phyloP scores from a whole-genome alignment of 441 rosid species.

The Adansonia gregorii region DNA sequence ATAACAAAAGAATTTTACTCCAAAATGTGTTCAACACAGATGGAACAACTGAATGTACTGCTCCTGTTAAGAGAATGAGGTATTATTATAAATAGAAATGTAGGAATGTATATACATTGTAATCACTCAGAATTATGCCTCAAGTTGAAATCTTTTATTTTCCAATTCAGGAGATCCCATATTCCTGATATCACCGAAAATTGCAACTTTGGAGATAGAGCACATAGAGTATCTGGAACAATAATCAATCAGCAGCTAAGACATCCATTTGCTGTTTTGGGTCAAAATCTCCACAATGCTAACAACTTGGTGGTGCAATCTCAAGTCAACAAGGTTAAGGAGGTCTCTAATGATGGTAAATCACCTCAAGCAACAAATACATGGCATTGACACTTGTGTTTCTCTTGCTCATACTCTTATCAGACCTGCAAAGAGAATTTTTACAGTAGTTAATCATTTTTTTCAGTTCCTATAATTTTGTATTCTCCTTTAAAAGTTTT shows the following conservation, averaged over 20 bases:
- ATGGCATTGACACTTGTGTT: not conserved
- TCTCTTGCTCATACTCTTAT: not conserved
- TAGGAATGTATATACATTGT: not conserved
- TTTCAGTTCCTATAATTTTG: not conserved
- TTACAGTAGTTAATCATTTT: conserved; percentile 4
- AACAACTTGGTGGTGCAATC: conserved; percentile 38
- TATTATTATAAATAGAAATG: conserved; percentile 21
- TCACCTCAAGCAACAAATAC: conserved; percentile 17
- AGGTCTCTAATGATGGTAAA: conserved; percentile 56
- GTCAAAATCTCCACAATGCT: conserved; percentile 50
- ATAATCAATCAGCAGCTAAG: conserved; percentile 53
- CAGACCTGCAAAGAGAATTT: conserved; percentile 14
- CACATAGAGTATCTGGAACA: conserved; percentile 51
- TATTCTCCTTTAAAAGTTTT: conserved; percentile 6
- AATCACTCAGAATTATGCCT: not conserved
- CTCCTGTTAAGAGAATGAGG: conserved; percentile 75
- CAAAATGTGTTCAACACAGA: conserved; percentile 48
- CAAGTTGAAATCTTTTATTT: not conserved
- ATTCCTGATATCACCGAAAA: conserved; percentile 49
- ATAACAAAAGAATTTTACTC: conserved; percentile 68
- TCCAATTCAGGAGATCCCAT: conserved; percentile 66
- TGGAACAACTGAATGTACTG: conserved; percentile 44
- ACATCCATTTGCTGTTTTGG: conserved; percentile 67
- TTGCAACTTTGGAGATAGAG: conserved; percentile 54
- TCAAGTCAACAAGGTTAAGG: conserved; percentile 41